Evolutionary conservation across 108 stramenopile genomes (phyloP).

Genomic region (Stephanodiscus minutulus): DNA sequence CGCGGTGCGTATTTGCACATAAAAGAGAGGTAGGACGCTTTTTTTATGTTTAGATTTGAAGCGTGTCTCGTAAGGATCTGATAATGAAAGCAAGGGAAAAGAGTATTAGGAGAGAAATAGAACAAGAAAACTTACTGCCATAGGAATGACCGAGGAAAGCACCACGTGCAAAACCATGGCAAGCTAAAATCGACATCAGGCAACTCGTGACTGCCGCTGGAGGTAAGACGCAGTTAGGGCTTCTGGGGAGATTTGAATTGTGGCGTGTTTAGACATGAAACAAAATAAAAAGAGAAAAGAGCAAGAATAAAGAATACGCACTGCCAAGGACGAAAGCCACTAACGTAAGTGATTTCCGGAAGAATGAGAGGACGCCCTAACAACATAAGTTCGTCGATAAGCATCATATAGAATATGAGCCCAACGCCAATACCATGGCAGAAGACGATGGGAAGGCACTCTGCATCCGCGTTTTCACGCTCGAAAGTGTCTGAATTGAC

Average conservation of each 20-base stretch:
- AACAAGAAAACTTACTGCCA: constrained; percentile 51
- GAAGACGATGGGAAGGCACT: constrained; percentile 72
- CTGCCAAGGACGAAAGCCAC: constrained; percentile 85
- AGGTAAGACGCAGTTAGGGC: constrained; percentile 66
- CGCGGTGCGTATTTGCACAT: constrained; percentile 79
- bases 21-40: constrained; percentile 20
- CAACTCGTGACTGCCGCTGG: constrained; percentile 74
- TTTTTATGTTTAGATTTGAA: not conserved
- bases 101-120: not conserved
- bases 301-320: not conserved
- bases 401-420: constrained; percentile 67
- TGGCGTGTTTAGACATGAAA: not conserved
- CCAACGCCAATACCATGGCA: constrained; percentile 90
- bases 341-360: constrained; percentile 83
- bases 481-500: constrained; percentile 19
- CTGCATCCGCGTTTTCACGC: constrained; percentile 29
- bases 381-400: constrained; percentile 71
- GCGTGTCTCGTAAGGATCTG: not conserved
- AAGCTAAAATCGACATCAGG: constrained; percentile 81
- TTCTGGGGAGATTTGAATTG: not conserved
- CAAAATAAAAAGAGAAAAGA: not conserved
- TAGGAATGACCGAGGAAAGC: constrained; percentile 85
- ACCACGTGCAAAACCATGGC: constrained; percentile 68
- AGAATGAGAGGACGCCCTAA: constrained; percentile 74
- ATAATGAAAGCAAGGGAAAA: not conserved